A percentile compares a stretch with the other conserved stretches of the same genome.
These are phyloP conservation scores for Phytophthora foliorum DNA, from an alignment of 352 stramenopile species.

Conservation along the genomic window DNA sequence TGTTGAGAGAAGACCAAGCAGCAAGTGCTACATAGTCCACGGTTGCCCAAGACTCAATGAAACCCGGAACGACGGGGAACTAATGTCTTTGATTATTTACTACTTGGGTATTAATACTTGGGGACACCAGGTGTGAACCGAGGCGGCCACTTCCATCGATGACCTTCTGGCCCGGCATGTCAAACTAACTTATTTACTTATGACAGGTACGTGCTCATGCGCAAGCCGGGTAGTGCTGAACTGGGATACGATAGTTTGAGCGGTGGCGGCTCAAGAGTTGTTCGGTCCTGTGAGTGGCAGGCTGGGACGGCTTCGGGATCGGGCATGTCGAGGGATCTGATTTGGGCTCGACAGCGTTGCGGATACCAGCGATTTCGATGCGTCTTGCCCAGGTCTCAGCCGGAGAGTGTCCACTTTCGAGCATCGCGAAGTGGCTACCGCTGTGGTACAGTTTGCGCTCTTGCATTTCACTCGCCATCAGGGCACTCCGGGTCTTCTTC, in stretches of 20 bases:
- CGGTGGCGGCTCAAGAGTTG: constrained; percentile 23
- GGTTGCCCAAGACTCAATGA: background rate
- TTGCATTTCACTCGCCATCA: constrained; percentile 56
- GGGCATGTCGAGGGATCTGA: background rate
- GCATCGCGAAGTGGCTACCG: constrained; percentile 49
- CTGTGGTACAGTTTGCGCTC: constrained; percentile 56
- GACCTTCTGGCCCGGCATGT: constrained; percentile 2
- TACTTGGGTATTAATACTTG: constrained; percentile 9
- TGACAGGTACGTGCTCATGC: constrained; percentile 23
- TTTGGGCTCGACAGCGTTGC: constrained; percentile 7
- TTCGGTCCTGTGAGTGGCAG: constrained; percentile 10
- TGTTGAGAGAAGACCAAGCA: constrained; percentile 45
- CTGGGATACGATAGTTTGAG: constrained; percentile 29
- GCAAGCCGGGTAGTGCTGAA: constrained; percentile 9
- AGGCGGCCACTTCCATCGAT: constrained; percentile 29
- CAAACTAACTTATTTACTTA: constrained; percentile 21
- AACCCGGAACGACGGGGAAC: background rate
- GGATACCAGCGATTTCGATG: constrained; percentile 71
- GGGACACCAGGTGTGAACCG: background rate
- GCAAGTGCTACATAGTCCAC: background rate
- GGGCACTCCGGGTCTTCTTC: constrained; percentile 66
- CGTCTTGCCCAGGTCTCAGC: constrained; percentile 57
- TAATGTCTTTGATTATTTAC: constrained; percentile 28
- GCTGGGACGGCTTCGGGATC: constrained; percentile 13
- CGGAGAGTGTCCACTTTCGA: constrained; percentile 35